These are phyloP conservation scores for Hibiscus tridactylites DNA, from an alignment of 345 rosid genomes.

Conservation along the genomic window DNA sequence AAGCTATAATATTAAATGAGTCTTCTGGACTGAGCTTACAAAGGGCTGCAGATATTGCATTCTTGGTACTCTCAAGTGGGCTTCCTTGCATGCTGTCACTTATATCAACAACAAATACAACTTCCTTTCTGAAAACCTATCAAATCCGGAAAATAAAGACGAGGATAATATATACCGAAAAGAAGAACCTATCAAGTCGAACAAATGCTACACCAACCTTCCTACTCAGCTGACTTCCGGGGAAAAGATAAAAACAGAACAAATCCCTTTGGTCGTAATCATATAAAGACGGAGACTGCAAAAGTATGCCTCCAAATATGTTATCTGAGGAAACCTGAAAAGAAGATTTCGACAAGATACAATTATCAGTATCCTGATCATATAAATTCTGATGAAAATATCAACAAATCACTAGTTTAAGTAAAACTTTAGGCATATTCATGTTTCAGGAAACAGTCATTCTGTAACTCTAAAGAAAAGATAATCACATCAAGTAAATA, in stretches of 20 bases:
- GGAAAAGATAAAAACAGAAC: not conserved
- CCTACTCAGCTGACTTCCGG: not conserved
- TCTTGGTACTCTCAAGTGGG: slow-evolving; percentile 60
- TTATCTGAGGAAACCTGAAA: not conserved
- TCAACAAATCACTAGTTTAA: not conserved
- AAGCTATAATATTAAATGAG: slow-evolving; percentile 76
- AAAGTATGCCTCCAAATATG: not conserved
- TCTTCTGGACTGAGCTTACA: slow-evolving; percentile 53
- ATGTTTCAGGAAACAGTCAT: no score
- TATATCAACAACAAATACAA: slow-evolving; percentile 77
- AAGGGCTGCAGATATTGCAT: slow-evolving; percentile 52
- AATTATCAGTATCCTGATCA: not conserved
- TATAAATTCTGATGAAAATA: not conserved
- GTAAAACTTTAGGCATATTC: no score
- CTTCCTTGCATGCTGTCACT: slow-evolving; percentile 87
- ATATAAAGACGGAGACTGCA: not conserved
- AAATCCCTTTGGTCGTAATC: not conserved
- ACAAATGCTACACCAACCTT: not conserved
- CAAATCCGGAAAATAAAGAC: slow-evolving; percentile 6
- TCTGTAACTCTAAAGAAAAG: no score
- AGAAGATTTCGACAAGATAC: not conserved
- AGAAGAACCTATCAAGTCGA: not conserved
- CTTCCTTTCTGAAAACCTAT: slow-evolving; percentile 69
- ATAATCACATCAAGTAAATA: no score
- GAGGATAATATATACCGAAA: not conserved